Conservation (phyloP, 768 basidiomycete genomes). For the Porphyrellus cyaneotinctus region DNA sequence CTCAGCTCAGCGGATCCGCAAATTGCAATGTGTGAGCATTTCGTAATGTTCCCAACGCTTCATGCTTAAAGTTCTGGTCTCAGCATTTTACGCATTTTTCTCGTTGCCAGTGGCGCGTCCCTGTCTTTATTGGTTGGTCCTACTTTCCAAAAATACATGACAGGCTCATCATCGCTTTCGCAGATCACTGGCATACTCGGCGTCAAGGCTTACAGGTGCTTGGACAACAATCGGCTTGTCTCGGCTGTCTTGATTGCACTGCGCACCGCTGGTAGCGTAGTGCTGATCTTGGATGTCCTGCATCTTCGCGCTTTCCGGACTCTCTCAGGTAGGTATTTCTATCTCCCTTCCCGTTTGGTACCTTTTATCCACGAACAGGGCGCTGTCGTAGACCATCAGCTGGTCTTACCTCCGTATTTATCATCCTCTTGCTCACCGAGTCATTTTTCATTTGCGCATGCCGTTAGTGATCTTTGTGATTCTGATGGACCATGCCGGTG, state of each 20-base stretch:
- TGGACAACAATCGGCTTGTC: conserved; percentile 56
- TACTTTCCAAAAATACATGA: too few species aligned
- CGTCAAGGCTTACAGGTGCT: conserved; percentile 61
- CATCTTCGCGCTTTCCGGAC: conserved; percentile 38
- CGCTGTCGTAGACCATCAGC: conserved; percentile 40
- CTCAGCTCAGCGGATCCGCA: conserved; percentile 37
- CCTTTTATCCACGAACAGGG: conserved; percentile 31
- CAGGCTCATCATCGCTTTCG: neutral
- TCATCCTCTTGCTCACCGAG: conserved; percentile 49
- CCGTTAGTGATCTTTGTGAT: conserved; percentile 39
- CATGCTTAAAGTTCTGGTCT: neutral
- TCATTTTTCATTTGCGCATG: conserved; percentile 57
- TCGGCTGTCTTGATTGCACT: conserved; percentile 40
- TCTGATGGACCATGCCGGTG: neutral
- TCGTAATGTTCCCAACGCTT: neutral
- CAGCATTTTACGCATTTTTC: conserved; percentile 37
- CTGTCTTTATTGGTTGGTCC: conserved; percentile 39
- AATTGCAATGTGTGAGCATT: neutral
- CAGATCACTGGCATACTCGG: conserved; percentile 63
- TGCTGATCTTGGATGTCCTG: conserved; percentile 42
- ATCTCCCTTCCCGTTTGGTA: neutral
- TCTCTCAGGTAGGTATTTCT: conserved; percentile 40
- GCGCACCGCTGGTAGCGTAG: conserved; percentile 38
- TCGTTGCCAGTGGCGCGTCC: conserved; percentile 26
- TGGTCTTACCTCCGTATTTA: conserved; percentile 37